Evolutionary conservation across 192 early-diverging fungal genomes (phyloP).

Genomic region (Mortierella alpina): DNA sequence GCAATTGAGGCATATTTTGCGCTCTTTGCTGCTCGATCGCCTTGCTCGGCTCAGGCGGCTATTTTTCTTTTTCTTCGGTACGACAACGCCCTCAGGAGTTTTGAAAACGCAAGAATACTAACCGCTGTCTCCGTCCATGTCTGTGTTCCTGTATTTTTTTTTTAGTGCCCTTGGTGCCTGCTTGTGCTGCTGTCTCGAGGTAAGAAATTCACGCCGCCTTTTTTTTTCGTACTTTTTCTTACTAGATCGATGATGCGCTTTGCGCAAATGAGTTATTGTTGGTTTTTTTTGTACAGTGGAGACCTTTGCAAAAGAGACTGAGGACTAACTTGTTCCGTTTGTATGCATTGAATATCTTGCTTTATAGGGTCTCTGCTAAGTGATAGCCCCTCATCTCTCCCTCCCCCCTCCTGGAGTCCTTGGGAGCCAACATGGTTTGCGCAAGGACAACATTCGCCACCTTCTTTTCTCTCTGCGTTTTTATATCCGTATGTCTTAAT

Average conservation of each 20-base stretch:
- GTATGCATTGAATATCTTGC: neutral
- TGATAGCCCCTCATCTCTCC: neutral
- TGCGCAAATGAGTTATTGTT: neutral
- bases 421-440: neutral
- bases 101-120: neutral
- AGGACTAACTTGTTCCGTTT: neutral
- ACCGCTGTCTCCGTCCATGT: neutral
- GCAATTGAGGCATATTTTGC: too few species aligned
- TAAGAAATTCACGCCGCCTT: neutral
- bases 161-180: conserved; percentile 46
- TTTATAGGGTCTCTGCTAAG: conserved; percentile 13
- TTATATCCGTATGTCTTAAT: neutral
- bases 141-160: neutral
- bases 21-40: too few species aligned
- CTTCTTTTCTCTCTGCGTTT: neutral
- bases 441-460: neutral
- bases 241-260: too few species aligned
- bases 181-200: conserved; percentile 50
- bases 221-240: neutral
- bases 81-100: too few species aligned
- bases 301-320: neutral
- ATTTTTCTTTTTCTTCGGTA: too few species aligned
- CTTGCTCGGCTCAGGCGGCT: too few species aligned
- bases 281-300: neutral
- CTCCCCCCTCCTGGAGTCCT: neutral